Percentiles rank a stretch among this genome's conserved stretches.
These are phyloP conservation scores for Hibiscus trionum DNA, from an alignment of 345 rosid genomes.

Conservation along the genomic window DNA sequence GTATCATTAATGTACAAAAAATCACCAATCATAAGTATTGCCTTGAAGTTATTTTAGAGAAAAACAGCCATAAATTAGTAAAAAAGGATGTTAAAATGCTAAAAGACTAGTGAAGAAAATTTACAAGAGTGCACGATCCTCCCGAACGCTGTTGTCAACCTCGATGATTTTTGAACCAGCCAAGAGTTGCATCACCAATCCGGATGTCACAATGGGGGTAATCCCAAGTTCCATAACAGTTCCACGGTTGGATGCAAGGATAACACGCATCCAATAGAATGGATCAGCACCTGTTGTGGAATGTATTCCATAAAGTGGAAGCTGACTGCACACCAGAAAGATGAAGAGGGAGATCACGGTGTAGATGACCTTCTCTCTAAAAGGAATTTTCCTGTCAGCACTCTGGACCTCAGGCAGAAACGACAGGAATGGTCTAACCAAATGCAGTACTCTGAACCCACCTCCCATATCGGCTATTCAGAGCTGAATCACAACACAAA, in stretches of 20 bases:
- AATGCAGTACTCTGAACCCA: slow-evolving; percentile 58
- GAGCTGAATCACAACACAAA: slow-evolving; percentile 6
- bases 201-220: slow-evolving; percentile 68
- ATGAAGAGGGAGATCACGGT: slow-evolving; percentile 52
- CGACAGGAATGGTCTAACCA: slow-evolving; percentile 58
- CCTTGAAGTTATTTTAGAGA: too few relatives aligned
- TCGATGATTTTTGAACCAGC: slow-evolving; percentile 73
- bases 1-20: too few relatives aligned
- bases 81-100: too few relatives aligned
- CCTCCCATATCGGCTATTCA: slow-evolving; percentile 41
- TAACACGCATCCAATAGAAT: slow-evolving; percentile 76
- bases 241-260: slow-evolving; percentile 70
- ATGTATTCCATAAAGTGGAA: slow-evolving; percentile 68
- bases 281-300: slow-evolving; percentile 68
- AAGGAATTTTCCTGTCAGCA: slow-evolving; percentile 60
- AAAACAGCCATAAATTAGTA: too few relatives aligned
- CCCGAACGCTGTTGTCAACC: slow-evolving; percentile 65
- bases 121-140: slow-evolving; percentile 64
- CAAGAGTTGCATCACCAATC: slow-evolving; percentile 59
- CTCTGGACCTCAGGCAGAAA: slow-evolving; percentile 57
- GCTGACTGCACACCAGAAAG: slow-evolving; percentile 67
- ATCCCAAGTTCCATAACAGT: slow-evolving; percentile 78
- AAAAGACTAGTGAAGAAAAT: slow-evolving; percentile 5
- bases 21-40: too few relatives aligned
- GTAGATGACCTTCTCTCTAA: slow-evolving; percentile 62